Conservation (phyloP, 225 moss, liverwort and hornwort species). For the Marchantia polymorpha region DNA sequence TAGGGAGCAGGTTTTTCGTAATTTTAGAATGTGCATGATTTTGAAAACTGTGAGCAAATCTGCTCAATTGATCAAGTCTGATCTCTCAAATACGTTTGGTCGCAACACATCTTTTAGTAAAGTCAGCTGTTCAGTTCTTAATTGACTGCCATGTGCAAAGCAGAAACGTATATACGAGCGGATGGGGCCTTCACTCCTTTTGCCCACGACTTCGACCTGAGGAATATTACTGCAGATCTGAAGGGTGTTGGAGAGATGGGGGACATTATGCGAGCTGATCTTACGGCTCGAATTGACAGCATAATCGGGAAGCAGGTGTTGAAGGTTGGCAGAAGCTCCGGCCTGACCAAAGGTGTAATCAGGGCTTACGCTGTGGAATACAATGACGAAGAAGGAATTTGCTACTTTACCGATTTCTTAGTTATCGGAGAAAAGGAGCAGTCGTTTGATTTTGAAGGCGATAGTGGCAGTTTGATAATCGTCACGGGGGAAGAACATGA, state of each 20-base stretch:
- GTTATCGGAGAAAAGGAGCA: conserved; percentile 35
- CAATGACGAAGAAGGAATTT: conserved; percentile 31
- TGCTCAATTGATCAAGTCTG: too few relatives aligned
- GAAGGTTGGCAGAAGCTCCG: conserved; percentile 38
- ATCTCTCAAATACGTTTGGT: too few relatives aligned
- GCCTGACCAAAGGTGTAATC: conserved; percentile 33
- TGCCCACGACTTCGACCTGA: conserved; percentile 29
- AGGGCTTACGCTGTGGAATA: conserved; percentile 40
- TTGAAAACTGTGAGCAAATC: too few relatives aligned
- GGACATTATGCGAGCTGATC: conserved; percentile 10
- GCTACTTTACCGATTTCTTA: conserved; percentile 38
- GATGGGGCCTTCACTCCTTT: conserved; percentile 40
- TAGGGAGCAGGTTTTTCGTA: too few relatives aligned
- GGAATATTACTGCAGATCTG: conserved; percentile 22
- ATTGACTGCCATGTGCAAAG: background rate
- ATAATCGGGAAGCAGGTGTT: conserved; percentile 28
- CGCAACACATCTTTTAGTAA: too few relatives aligned
- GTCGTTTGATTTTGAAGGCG: conserved; percentile 38
- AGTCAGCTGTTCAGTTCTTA: too few relatives aligned
- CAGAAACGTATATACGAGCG: conserved; percentile 39
- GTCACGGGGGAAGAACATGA: conserved; percentile 24
- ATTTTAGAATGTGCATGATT: too few relatives aligned
- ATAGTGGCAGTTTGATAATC: conserved; percentile 39
- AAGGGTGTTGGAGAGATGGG: conserved; percentile 33
- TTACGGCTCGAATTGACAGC: conserved; percentile 31